Evolutionary conservation across 768 basidiomycete genomes (phyloP).

Genomic region (Strobilomyces confusus): DNA sequence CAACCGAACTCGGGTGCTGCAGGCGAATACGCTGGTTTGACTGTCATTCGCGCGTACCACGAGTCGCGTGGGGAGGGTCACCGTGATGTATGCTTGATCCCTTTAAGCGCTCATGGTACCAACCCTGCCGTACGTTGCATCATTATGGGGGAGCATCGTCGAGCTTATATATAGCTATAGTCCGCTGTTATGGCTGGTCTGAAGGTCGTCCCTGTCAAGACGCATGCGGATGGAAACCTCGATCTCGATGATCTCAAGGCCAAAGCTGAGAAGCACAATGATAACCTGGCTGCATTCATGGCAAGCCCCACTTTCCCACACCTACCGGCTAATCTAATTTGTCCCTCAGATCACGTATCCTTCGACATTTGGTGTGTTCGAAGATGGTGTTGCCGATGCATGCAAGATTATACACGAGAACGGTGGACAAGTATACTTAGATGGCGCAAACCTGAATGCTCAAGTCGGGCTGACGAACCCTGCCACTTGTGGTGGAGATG

Average conservation of each 20-base stretch:
- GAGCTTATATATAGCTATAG: slow-evolving; percentile 37
- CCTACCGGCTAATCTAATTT: slow-evolving; percentile 2
- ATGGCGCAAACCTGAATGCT: slow-evolving; percentile 92
- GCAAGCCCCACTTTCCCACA: slow-evolving; percentile 37
- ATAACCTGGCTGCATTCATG: slow-evolving; percentile 95
- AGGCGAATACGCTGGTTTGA: slow-evolving; percentile 95
- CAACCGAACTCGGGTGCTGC: slow-evolving; percentile 99
- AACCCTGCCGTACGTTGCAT: slow-evolving; percentile 80
- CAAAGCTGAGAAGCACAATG: slow-evolving; percentile 89
- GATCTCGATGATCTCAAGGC: slow-evolving; percentile 80
- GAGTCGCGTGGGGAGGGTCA: slow-evolving; percentile 81
- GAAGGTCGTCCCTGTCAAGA: slow-evolving; percentile 95
- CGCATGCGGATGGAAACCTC: slow-evolving; percentile 79
- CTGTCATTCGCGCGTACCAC: slow-evolving; percentile 92
- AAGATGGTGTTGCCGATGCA: slow-evolving; percentile 83
- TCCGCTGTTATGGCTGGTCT: slow-evolving; percentile 97
- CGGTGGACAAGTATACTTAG: slow-evolving; percentile 97
- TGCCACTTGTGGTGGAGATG: slow-evolving; percentile 94
- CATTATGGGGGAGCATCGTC: not conserved
- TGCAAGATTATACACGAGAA: slow-evolving; percentile 92
- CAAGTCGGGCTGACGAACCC: slow-evolving; percentile 92
- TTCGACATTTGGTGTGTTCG: slow-evolving; percentile 97
- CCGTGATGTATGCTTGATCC: slow-evolving; percentile 90
- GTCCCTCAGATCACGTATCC: slow-evolving; percentile 82
- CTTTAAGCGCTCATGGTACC: slow-evolving; percentile 95